Conservation (phyloP, 2,329 filamentous ascomycete genomes). For the Neopestalotiopsis clavispora region DNA sequence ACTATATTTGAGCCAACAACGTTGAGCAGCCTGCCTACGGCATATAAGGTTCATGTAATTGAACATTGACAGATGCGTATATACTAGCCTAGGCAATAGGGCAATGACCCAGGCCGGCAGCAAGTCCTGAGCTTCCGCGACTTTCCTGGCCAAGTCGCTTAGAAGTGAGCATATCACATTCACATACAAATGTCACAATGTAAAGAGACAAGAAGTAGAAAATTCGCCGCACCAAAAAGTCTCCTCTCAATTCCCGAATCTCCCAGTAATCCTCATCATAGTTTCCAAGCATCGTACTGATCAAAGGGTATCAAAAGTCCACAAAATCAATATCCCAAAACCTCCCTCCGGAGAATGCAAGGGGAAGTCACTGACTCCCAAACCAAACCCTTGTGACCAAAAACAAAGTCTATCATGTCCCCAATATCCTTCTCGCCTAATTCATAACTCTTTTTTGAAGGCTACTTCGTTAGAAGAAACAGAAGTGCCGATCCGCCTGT, state of each 20-base stretch:
- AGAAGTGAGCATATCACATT: neutral
- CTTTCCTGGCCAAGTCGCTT: too few species aligned
- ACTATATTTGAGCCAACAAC: neutral
- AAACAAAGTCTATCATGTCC: neutral
- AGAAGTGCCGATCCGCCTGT: neutral
- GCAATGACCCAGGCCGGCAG: too few species aligned
- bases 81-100: neutral
- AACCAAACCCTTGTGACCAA: neutral
- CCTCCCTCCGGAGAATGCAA: neutral
- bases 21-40: neutral
- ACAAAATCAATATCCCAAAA: neutral
- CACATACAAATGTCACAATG: neutral
- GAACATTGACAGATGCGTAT: neutral
- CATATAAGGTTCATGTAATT: neutral
- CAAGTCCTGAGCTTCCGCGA: too few species aligned
- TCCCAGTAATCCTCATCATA: neutral
- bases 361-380: neutral
- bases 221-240: neutral
- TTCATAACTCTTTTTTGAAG: neutral
- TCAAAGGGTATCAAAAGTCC: neutral
- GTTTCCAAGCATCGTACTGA: neutral
- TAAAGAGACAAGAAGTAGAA: neutral
- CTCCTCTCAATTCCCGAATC: neutral
- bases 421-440: neutral
- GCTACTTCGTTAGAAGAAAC: neutral